phyloP scores from a whole-genome alignment of 148 eudicot species.

The Camellia sinensis region DNA sequence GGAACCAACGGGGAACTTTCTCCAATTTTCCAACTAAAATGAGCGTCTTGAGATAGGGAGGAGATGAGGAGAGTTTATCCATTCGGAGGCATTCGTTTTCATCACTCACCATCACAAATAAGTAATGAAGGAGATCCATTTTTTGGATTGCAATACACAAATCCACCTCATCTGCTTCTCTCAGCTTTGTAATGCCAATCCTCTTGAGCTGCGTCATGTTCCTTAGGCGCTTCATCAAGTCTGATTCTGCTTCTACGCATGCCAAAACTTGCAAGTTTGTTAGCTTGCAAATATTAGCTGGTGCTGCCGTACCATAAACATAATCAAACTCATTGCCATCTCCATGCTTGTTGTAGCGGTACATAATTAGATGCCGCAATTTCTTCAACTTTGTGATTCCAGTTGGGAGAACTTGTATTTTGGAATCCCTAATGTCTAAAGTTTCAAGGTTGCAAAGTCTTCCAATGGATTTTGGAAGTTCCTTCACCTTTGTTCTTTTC shows the following conservation, averaged over 20 bases:
- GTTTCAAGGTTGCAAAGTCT: neutral
- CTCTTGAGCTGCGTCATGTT: no score
- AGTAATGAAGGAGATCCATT: neutral
- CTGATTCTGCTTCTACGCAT: no score
- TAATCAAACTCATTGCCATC: neutral
- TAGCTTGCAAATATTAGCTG: neutral
- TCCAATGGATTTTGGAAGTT: slow-evolving; percentile 9
- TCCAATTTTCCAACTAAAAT: no score
- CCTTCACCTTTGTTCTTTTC: neutral
- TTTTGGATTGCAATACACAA: neutral
- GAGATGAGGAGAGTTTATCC: no score
- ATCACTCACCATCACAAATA: neutral
- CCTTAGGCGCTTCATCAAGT: no score
- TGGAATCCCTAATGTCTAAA: no score
- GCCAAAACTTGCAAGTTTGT: neutral
- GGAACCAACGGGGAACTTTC: no score
- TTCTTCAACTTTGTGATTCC: no score
- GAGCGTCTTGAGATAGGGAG: no score
- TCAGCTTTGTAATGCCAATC: no score
- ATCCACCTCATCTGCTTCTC: neutral
- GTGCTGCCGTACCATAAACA: neutral
- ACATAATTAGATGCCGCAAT: slow-evolving; percentile 11
- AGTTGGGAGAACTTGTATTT: no score
- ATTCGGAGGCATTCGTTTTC: no score
- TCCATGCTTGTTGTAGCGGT: neutral